These are phyloP conservation scores for Aspergillus fructus DNA, from an alignment of 2,329 filamentous ascomycete species.

Conservation along the genomic window DNA sequence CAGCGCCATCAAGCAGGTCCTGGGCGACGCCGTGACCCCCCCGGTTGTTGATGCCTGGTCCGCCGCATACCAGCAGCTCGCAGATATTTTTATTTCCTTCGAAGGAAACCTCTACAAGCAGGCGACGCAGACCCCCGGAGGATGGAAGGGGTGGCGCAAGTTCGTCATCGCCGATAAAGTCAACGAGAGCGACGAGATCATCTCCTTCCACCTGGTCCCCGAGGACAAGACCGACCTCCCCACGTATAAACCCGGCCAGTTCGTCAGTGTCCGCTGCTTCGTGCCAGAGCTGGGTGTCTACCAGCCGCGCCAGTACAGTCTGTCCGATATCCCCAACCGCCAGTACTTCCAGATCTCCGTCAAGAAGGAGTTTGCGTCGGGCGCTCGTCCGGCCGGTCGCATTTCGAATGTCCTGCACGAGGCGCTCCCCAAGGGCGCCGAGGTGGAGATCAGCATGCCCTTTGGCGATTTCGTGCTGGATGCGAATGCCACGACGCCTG, in stretches of 20 bases:
- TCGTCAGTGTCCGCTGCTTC: conserved; percentile 62
- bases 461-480: conserved; percentile 59
- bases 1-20: neutral
- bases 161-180: conserved; percentile 65
- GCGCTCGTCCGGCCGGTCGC: conserved; percentile 56
- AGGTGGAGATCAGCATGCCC: conserved; percentile 65
- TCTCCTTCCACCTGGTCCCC: conserved; percentile 67
- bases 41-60: neutral
- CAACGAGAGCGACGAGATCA: conserved; percentile 64
- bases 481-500: conserved; percentile 44
- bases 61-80: neutral
- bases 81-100: conserved; percentile 62
- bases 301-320: conserved; percentile 70
- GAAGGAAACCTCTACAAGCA: conserved; percentile 60
- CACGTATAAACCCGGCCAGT: conserved; percentile 68
- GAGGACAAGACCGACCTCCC: conserved; percentile 62
- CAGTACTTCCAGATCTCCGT: conserved; percentile 69
- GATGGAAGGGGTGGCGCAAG: conserved; percentile 64
- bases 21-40: neutral
- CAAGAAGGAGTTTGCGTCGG: conserved; percentile 61
- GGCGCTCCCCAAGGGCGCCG: conserved; percentile 59
- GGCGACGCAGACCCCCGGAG: conserved; percentile 16
- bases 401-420: conserved; percentile 70
- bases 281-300: conserved; percentile 58
- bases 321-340: conserved; percentile 62